These are phyloP conservation scores for Colletotrichum somersetense DNA, from an alignment of 2,329 filamentous ascomycete genomes.

Conservation along the genomic window DNA sequence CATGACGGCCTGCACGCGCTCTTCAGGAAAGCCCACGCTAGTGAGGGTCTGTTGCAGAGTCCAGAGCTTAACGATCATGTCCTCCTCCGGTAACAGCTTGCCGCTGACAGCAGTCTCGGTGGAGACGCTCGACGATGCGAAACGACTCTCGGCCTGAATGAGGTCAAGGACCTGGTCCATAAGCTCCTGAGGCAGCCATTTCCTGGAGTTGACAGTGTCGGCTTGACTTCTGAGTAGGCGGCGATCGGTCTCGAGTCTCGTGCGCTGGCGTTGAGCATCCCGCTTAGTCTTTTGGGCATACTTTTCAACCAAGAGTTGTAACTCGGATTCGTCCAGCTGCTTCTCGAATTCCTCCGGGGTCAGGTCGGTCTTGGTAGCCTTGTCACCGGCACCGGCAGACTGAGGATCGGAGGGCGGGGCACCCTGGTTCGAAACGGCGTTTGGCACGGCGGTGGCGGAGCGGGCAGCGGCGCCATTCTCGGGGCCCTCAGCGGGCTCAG, in stretches of 20 bases:
- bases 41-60: conserved; percentile 80
- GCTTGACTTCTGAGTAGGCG: conserved; percentile 85
- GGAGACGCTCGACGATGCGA: conserved; percentile 63
- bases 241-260: conserved; percentile 86
- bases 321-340: conserved; percentile 89
- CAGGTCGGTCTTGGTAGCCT: conserved; percentile 60
- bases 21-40: conserved; percentile 75
- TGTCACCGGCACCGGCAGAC: conserved; percentile 45
- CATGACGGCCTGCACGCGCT: conserved; percentile 73
- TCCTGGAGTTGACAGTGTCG: conserved; percentile 76
- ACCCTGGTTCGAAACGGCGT: conserved; percentile 32
- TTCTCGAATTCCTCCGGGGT: conserved; percentile 91
- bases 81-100: conserved; percentile 78
- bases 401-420: conserved; percentile 49
- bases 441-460: conserved; percentile 14
- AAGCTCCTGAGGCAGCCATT: conserved; percentile 86
- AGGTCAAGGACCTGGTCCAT: conserved; percentile 82
- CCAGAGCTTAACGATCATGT: conserved; percentile 85
- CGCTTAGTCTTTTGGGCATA: conserved; percentile 82
- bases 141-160: conserved; percentile 74
- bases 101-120: conserved; percentile 57
- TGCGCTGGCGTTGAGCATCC: conserved; percentile 81
- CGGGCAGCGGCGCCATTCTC: conserved; percentile 39
- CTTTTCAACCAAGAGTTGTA: conserved; percentile 90
- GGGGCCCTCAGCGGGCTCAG: conserved; percentile 63